Conservation (phyloP, 805 yeast species). For the Wickerhamiella alocasiicola region DNA sequence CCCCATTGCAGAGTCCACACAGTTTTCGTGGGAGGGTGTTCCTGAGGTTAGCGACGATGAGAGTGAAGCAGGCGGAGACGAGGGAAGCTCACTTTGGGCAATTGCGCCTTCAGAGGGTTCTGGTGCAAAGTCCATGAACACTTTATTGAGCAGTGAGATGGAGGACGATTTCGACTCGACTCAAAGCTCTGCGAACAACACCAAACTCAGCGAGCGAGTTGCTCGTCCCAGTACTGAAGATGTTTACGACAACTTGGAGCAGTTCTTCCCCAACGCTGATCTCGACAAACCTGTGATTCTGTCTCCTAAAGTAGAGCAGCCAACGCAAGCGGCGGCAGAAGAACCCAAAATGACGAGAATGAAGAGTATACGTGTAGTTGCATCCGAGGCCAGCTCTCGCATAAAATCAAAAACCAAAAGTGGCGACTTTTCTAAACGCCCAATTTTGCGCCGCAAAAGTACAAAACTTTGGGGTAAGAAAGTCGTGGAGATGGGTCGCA, state of each 20-base stretch:
- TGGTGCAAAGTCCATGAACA: neutral
- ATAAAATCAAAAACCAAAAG: constrained; percentile 24
- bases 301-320: neutral
- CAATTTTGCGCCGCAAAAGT: constrained; percentile 53
- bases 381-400: constrained; percentile 65
- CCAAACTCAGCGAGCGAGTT: constrained; percentile 36
- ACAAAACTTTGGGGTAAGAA: constrained; percentile 98
- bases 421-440: constrained; percentile 1
- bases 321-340: constrained; percentile 23
- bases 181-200: constrained; percentile 9
- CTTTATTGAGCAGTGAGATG: neutral
- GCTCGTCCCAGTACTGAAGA: constrained; percentile 94
- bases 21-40: constrained; percentile 48
- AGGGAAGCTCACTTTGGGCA: constrained; percentile 43
- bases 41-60: constrained; percentile 35
- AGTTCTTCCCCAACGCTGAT: constrained; percentile 84
- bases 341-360: constrained; percentile 32
- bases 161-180: neutral
- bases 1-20: constrained; percentile 8
- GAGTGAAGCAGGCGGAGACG: constrained; percentile 20
- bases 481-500: constrained; percentile 58
- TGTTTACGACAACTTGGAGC: constrained; percentile 79
- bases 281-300: constrained; percentile 79
- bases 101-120: constrained; percentile 26
- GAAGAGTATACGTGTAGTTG: constrained; percentile 88